Evolutionary conservation across 148 eudicot species (phyloP).

Genomic region (Persicaria tinctoria): DNA sequence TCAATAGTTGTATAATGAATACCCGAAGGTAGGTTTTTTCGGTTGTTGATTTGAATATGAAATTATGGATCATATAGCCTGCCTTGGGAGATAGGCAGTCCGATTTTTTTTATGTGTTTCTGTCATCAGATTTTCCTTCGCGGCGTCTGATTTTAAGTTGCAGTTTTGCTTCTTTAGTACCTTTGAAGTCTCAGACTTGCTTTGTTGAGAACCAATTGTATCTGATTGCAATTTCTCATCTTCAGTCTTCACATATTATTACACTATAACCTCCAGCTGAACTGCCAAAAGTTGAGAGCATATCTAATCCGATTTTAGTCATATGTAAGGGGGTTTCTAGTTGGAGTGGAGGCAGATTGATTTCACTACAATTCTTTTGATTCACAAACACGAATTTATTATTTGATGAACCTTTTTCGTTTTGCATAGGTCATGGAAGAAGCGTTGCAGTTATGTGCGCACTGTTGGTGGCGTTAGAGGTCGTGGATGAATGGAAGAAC

Average conservation of each 20-base stretch:
- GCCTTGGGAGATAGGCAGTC: not conserved
- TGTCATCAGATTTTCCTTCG: not conserved
- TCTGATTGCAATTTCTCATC: not conserved
- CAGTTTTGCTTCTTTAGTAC: not conserved
- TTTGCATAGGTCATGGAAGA: slow-evolving; percentile 72
- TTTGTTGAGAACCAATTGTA: not conserved
- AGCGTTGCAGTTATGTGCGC: slow-evolving; percentile 93
- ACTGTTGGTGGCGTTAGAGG: slow-evolving; percentile 66
- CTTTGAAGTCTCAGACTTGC: not conserved
- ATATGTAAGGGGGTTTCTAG: not conserved
- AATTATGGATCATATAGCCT: not conserved
- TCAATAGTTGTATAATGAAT: not conserved
- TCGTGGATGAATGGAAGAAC: slow-evolving; percentile 78
- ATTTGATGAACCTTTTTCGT: not conserved
- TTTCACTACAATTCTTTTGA: not conserved
- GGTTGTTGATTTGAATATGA: not conserved
- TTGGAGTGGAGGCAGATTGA: not conserved
- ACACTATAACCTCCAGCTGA: not conserved
- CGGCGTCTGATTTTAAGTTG: not conserved
- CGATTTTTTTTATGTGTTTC: not conserved
- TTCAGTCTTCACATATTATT: not conserved
- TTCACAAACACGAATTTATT: not conserved
- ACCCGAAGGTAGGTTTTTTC: not conserved
- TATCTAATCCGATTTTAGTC: not conserved
- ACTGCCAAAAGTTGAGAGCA: not conserved